Evolutionary conservation across 345 rosid genomes (phyloP).

Genomic region (Hibiscus mutabilis): DNA sequence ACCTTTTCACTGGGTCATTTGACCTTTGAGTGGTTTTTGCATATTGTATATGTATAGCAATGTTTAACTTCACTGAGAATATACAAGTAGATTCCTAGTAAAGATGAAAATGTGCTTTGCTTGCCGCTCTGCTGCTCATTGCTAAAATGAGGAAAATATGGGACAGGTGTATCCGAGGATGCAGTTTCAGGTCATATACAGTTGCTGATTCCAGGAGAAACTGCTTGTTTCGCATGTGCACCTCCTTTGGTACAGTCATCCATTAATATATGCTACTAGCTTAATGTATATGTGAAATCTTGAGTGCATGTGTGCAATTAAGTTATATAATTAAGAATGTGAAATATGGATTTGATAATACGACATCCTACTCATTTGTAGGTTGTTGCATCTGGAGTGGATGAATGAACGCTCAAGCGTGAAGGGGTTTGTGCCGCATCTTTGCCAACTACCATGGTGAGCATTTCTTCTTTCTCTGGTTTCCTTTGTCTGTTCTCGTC

Average conservation of each 20-base stretch:
- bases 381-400: constrained; percentile 98
- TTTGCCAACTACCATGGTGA: constrained; percentile 87
- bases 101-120: background rate
- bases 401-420: constrained; percentile 88
- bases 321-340: constrained; percentile 1
- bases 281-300: constrained; percentile 1
- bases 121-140: background rate
- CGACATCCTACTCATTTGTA: constrained; percentile 16
- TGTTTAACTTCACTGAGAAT: background rate
- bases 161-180: constrained; percentile 94
- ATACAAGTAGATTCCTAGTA: background rate
- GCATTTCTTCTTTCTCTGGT: background rate
- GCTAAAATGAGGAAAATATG: constrained; percentile 1
- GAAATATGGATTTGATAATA: background rate
- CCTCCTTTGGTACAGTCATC: constrained; percentile 76
- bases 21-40: constrained; percentile 3
- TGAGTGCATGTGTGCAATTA: background rate
- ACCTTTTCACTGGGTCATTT: constrained; percentile 6
- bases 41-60: background rate
- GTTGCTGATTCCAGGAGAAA: constrained; percentile 86
- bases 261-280: background rate
- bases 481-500: background rate
- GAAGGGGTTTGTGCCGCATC: constrained; percentile 99
- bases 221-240: constrained; percentile 98
- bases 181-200: constrained; percentile 99